These are phyloP conservation scores for Spathaspora passalidarum DNA, from an alignment of 805 yeast genomes.

Conservation along the genomic window DNA sequence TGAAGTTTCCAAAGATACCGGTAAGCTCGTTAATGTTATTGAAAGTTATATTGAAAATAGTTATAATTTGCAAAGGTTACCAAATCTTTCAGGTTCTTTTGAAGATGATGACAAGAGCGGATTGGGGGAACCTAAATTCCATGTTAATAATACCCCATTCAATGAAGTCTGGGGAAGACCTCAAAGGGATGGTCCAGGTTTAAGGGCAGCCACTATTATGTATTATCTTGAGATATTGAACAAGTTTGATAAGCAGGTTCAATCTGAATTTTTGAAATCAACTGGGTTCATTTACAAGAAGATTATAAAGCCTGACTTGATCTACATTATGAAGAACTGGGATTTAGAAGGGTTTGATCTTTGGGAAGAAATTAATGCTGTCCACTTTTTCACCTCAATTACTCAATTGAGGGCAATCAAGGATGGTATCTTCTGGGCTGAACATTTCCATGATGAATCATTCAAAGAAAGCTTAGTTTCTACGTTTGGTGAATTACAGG, in stretches of 20 bases:
- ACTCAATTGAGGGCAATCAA: conserved; percentile 69
- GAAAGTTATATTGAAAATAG: conserved; percentile 64
- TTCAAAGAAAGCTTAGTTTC: conserved; percentile 27
- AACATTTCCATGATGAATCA: conserved; percentile 16
- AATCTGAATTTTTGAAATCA: conserved; percentile 22
- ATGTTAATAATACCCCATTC: conserved; percentile 63
- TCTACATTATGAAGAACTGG: conserved; percentile 65
- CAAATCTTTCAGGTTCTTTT: conserved; percentile 68
- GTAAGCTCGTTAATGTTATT: conserved; percentile 24
- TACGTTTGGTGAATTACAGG: conserved; percentile 32
- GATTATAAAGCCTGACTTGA: conserved; percentile 66
- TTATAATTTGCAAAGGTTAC: conserved; percentile 56
- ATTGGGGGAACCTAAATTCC: conserved; percentile 89
- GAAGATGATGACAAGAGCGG: conserved; percentile 43
- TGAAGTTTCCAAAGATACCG: neutral
- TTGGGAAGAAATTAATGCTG: conserved; percentile 84
- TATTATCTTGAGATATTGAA: conserved; percentile 49
- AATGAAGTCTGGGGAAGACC: conserved; percentile 86
- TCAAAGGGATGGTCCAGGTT: conserved; percentile 92
- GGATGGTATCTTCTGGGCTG: conserved; percentile 29
- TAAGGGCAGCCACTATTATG: conserved; percentile 64
- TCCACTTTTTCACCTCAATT: conserved; percentile 77
- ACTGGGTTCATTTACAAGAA: conserved; percentile 44
- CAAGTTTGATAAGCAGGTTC: conserved; percentile 21
- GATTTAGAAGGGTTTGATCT: conserved; percentile 67